Evolutionary conservation across 805 yeast genomes (phyloP).

Genomic region (Danielia reshetovae): DNA sequence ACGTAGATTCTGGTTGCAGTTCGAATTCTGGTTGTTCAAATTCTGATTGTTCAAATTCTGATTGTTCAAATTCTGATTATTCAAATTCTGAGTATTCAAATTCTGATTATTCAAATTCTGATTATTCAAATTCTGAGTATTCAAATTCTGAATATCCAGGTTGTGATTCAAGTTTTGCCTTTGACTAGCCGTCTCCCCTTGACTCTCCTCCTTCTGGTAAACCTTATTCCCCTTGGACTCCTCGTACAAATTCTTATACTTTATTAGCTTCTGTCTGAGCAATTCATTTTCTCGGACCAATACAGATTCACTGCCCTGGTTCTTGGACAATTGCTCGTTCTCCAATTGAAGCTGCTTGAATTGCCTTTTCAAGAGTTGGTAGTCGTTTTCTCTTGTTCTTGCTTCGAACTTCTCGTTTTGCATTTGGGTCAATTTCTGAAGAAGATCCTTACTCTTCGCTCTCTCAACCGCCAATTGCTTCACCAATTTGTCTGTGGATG

Average conservation of each 20-base stretch:
- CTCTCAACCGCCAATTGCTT: constrained; percentile 11
- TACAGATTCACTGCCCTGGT: constrained; percentile 11
- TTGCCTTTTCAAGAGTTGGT: constrained; percentile 6
- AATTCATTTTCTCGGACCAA: constrained; percentile 26
- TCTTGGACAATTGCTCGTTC: background rate
- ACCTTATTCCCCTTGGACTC: too few species aligned
- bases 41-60: too few species aligned
- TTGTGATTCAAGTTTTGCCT: too few species aligned
- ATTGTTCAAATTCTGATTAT: too few species aligned
- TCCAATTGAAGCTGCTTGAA: constrained; percentile 1
- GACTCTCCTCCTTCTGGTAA: too few species aligned
- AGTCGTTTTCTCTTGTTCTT: constrained; percentile 5
- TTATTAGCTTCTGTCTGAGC: constrained; percentile 30
- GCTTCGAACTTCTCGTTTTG: background rate
- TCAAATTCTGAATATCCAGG: too few species aligned
- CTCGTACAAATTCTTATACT: constrained; percentile 32
- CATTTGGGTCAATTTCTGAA: constrained; percentile 6
- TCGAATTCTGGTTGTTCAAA: too few species aligned
- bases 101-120: too few species aligned
- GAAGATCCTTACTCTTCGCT: constrained; percentile 2
- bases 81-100: too few species aligned
- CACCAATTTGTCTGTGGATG: constrained; percentile 26
- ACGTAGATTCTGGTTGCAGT: too few species aligned
- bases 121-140: too few species aligned
- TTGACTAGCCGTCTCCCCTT: too few species aligned